These are phyloP conservation scores for Endothia cerciana DNA, from an alignment of 2,329 filamentous ascomycete species.

Conservation along the genomic window DNA sequence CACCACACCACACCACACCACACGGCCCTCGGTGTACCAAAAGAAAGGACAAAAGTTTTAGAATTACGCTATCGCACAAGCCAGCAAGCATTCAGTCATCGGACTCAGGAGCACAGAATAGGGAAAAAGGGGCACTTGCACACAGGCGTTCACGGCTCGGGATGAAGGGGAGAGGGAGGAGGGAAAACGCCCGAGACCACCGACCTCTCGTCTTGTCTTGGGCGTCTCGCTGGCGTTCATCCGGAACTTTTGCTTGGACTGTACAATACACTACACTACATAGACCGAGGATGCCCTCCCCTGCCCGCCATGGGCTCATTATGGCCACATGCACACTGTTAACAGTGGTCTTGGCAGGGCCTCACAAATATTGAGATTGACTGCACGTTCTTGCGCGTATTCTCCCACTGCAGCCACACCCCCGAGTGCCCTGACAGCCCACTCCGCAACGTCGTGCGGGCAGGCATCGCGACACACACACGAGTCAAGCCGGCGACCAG, in stretches of 20 bases:
- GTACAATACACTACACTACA: slow-evolving; percentile 2
- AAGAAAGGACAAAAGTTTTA: neutral
- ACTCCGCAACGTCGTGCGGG: no score
- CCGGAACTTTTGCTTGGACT: neutral
- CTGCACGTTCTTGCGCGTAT: neutral
- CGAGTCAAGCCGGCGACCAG: no score
- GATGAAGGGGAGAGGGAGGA: neutral
- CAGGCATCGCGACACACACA: no score
- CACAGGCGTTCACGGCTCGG: slow-evolving; percentile 17
- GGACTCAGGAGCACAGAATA: neutral
- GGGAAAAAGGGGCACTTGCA: slow-evolving; percentile 11
- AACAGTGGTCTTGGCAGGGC: neutral
- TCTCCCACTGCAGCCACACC: no score
- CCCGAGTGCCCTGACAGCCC: no score
- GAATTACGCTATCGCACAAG: neutral
- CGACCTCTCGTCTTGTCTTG: neutral
- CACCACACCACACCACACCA: no score
- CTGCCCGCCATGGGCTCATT: neutral
- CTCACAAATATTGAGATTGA: neutral
- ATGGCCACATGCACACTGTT: neutral
- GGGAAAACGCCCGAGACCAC: slow-evolving; percentile 12
- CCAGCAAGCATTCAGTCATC: slow-evolving; percentile 5
- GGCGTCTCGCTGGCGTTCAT: slow-evolving; percentile 8
- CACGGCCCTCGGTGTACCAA: no score
- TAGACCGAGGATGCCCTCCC: neutral